Evolutionary conservation across 148 eudicot species (phyloP).

Genomic region (Camellia sinensis): DNA sequence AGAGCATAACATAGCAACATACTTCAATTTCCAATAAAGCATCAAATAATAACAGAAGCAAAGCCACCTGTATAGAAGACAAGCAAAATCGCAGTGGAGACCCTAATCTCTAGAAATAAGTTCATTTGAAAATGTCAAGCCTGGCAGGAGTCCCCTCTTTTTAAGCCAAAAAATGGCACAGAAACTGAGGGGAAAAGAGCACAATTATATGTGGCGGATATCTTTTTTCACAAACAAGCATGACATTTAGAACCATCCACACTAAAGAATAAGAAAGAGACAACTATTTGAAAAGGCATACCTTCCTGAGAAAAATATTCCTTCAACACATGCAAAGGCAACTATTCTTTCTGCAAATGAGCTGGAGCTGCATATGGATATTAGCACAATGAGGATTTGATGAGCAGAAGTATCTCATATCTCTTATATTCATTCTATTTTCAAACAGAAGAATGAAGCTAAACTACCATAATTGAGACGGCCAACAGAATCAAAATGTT

Average conservation of each 20-base stretch:
- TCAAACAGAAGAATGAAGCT: neutral
- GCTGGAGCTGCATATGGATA: constrained; percentile 48
- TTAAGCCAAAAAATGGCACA: constrained; percentile 91
- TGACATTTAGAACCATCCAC: neutral
- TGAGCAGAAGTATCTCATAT: neutral
- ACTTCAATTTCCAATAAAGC: neutral
- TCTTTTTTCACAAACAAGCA: neutral
- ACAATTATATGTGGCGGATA: neutral
- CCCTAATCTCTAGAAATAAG: constrained; percentile 91
- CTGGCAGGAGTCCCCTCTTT: constrained; percentile 87
- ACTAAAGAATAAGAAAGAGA: neutral
- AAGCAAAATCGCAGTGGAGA: constrained; percentile 86
- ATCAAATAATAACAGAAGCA: neutral
- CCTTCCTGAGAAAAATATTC: constrained; percentile 94
- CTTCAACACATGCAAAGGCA: constrained; percentile 87
- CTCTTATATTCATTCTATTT: neutral
- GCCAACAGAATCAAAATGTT: neutral
- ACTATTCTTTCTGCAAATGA: constrained; percentile 82
- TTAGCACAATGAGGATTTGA: constrained; percentile 8
- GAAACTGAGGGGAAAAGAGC: constrained; percentile 43
- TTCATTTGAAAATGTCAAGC: constrained; percentile 84
- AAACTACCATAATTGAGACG: neutral
- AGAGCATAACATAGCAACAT: neutral
- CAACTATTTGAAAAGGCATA: constrained; percentile 15
- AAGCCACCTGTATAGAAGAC: constrained; percentile 63